Base-by-base conservation (phyloP, 2,329 filamentous ascomycete genomes). In the Colletotrichum liriopes region DNA sequence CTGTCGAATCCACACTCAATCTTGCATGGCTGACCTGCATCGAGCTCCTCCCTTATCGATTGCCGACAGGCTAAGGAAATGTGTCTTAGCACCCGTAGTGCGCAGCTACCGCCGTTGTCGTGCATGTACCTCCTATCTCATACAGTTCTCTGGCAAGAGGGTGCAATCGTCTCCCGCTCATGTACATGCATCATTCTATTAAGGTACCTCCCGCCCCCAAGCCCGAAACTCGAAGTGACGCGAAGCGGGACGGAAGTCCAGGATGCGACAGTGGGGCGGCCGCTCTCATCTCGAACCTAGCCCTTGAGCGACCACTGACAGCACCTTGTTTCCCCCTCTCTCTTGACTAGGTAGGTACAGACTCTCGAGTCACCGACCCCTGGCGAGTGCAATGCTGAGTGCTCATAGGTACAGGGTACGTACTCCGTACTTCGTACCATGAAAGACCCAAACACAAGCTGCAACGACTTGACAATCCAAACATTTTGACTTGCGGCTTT, bases 161-260 rank as follows among this genome's bases (percentile, higher is more conserved):
- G 26, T 55, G n/a, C 18, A n/a, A 14, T 55, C 8, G 20, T 5
- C 20, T 55, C 52, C 20, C 11, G 11, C 32, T 18, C 26, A 45
- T 37, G 9, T 32, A 32, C n/a, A 45, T 65, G 26, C 47, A 54
- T 26, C 51, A 47, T 67, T 68, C 55, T 54, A 59, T 59, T 59
- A 63, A 66, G 65, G 65, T 35, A 63, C 32, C 58, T 68, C 45
- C 65, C 65, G 69, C 65, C 65, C 58, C 59, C 52, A 54, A 72
- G 62, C 61, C 71, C 71, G 71, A 73, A 73, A 73, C 71, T 67
- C 39, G 54, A 73, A 59, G 67, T 73, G 62, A 73, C 61, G 61
- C 71, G 67, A 73, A 72, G 56, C 67, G 66, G 71, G 58, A 71
- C 71, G 58, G 67, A 52, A 49, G 43, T 18, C 56, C 67, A 71